Percentiles rank a stretch among this genome's conserved stretches.
Evolutionary conservation across 306 rosid genomes (phyloP).

Genomic region (Vachellia pachyceras): DNA sequence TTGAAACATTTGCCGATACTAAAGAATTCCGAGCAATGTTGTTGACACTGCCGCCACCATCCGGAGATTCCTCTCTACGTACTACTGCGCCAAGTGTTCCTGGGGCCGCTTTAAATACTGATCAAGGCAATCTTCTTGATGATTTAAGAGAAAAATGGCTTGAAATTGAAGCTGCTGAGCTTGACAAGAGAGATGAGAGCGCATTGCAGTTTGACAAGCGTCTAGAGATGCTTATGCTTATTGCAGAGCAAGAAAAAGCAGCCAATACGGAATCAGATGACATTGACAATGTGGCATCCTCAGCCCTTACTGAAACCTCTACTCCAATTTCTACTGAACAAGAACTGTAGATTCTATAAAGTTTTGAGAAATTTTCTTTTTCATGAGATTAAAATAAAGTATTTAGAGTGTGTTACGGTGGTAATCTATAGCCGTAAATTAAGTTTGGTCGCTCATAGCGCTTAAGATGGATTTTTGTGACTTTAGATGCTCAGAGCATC

Average conservation of each 20-base stretch:
- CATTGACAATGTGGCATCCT: conserved; percentile 29
- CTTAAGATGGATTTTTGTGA: conserved; percentile 57
- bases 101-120: conserved; percentile 71
- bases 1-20: conserved; percentile 85
- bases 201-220: conserved; percentile 89
- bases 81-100: conserved; percentile 93
- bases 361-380: conserved; percentile 40
- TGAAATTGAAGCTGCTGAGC: conserved; percentile 96
- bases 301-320: conserved; percentile 30
- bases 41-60: conserved; percentile 89
- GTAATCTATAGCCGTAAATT: conserved; percentile 8
- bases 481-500: conserved; percentile 52
- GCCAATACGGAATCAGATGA: conserved; percentile 40
- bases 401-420: conserved; percentile 20
- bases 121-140: conserved; percentile 87
- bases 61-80: conserved; percentile 91
- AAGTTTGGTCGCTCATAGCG: conserved; percentile 39
- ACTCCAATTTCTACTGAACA: conserved; percentile 41
- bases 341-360: conserved; percentile 36
- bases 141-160: conserved; percentile 98
- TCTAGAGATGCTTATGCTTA: conserved; percentile 84
- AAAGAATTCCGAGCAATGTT: conserved; percentile 80
- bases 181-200: conserved; percentile 93
- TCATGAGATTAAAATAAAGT: conserved; percentile 18
- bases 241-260: conserved; percentile 83